phyloP scores from a whole-genome alignment of 2,329 filamentous ascomycete genomes.

The Aspergillus sp. region DNA sequence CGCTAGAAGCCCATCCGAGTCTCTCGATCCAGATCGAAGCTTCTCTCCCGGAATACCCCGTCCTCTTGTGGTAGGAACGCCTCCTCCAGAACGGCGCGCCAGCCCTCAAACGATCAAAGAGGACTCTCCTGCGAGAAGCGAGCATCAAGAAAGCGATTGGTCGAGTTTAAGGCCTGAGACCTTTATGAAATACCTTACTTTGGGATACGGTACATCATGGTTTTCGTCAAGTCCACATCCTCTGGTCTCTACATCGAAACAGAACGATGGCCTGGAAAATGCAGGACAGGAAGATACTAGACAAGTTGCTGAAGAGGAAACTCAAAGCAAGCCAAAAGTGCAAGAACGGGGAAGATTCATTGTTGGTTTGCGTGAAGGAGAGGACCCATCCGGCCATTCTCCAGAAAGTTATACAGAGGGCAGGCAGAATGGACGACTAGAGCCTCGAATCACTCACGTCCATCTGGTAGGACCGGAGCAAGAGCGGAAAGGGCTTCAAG shows the following conservation, averaged over 20 bases:
- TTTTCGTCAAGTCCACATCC: conserved; percentile 27
- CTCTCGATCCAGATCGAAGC: conserved; percentile 14
- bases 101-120: conserved; percentile 10
- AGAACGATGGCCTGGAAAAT: conserved; percentile 6
- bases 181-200: conserved; percentile 44
- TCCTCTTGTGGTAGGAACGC: conserved; percentile 30
- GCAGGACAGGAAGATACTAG: conserved; percentile 1
- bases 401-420: conserved; percentile 13
- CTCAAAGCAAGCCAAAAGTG: conserved; percentile 13
- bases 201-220: conserved; percentile 46
- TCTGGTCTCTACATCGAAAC: conserved; percentile 18
- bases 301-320: background rate
- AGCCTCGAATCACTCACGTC: conserved; percentile 31
- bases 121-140: conserved; percentile 11
- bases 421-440: conserved; percentile 24
- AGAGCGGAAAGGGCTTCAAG: conserved; percentile 24
- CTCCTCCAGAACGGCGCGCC: conserved; percentile 8
- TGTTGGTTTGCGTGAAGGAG: conserved; percentile 37
- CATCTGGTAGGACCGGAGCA: conserved; percentile 16
- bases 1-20: conserved; percentile 4
- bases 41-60: conserved; percentile 39
- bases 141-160: conserved; percentile 18
- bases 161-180: conserved; percentile 35
- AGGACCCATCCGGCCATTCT: conserved; percentile 25
- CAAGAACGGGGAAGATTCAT: conserved; percentile 30